Base-by-base conservation (phyloP, 1,139 yeast genomes). In the Chernovozyma aurita region DNA sequence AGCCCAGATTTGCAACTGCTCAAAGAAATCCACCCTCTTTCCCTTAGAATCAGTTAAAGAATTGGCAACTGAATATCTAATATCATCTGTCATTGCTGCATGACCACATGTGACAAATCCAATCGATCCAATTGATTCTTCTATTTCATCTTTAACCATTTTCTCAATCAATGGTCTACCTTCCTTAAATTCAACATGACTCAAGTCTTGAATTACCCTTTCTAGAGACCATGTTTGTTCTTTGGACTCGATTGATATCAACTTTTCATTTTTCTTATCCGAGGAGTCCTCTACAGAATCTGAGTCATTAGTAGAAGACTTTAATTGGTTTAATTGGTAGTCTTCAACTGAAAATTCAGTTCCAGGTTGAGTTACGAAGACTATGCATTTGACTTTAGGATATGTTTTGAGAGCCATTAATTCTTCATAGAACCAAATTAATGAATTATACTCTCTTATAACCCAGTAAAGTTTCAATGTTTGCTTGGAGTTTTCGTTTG, bases 91-190 rank as follows among this genome's bases (percentile, higher is more conserved):
- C 70, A 72, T 63, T 13, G 53, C 53, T 12, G 76, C 71, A 42
- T 71, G 76, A 0, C 75, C 77, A 50, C 79, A 74, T 1, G 70
- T 58, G 17, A 70, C 64, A 44, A 69, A 63, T 11, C 73, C 72
- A 18, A 72, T 50, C 0, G 78, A 61, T 2, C 71, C 72, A 6
- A 40, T 40, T 5, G 74, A 53, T 32, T 59, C 65, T 9, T 47
- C 46, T 4, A 74, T 56, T 36, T 66, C 70, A 2, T 52, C 42
- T 7, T 44, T 44, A 4, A 76, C 65, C n/a, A 74, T 30, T 18
- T 47, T 48, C 3, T 55, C 57, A 33, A 71, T 52, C 25, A 63
- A 50, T 9, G 79, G 74, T 50, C 79, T 63, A 13, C 78, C 78
- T 24, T 63, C 63, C 42, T 61, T 55, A 50, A 76, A 63, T 30